Evolutionary conservation across 306 rosid species (phyloP).

Genomic region (Vicia faba): DNA sequence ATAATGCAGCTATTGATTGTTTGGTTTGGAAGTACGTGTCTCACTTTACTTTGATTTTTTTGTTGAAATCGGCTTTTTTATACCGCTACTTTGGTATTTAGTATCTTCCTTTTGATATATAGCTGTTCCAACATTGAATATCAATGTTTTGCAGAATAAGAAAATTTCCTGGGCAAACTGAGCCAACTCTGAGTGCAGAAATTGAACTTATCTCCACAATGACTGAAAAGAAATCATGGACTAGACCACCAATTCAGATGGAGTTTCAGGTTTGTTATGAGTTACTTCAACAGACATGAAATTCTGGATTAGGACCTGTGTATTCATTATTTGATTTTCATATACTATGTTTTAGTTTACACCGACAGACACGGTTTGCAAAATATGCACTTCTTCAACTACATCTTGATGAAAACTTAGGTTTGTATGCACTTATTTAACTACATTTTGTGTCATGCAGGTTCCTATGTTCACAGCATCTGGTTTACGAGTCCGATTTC

Average conservation of each 20-base stretch:
- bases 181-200: slow-evolving; percentile 98
- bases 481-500: slow-evolving; percentile 94
- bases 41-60: slow-evolving; percentile 20
- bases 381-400: not conserved
- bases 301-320: not conserved
- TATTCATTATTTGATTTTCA: slow-evolving; percentile 12
- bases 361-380: not conserved
- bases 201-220: slow-evolving; percentile 96
- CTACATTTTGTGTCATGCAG: slow-evolving; percentile 35
- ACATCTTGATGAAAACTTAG: not conserved
- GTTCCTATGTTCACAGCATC: slow-evolving; percentile 98
- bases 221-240: slow-evolving; percentile 91
- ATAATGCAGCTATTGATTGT: slow-evolving; percentile 88
- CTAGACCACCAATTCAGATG: slow-evolving; percentile 98
- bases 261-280: slow-evolving; percentile 81
- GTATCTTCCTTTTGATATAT: slow-evolving; percentile 7
- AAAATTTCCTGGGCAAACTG: slow-evolving; percentile 96
- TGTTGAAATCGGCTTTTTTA: not conserved
- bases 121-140: slow-evolving; percentile 9
- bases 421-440: not conserved
- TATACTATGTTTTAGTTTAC: not conserved
- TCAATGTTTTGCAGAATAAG: slow-evolving; percentile 58
- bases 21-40: slow-evolving; percentile 89
- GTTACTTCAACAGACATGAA: slow-evolving; percentile 14
- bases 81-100: not conserved